A percentile compares a stretch with the other conserved stretches of the same genome.
phyloP scores from a whole-genome alignment of 257 asterid species.

The Solanum bulbocastanum region DNA sequence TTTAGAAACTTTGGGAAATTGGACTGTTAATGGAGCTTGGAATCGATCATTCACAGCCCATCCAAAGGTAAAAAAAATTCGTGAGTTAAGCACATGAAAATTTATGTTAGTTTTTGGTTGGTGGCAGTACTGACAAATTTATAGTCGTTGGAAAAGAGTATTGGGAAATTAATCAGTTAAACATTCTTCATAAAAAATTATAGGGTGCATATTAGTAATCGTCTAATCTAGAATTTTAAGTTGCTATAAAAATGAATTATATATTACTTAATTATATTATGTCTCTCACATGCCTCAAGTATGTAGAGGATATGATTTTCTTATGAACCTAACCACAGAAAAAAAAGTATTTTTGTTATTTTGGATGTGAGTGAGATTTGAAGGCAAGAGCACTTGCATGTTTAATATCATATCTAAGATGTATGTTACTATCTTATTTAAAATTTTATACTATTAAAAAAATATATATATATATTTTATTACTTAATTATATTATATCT shows the following conservation, averaged over 20 bases:
- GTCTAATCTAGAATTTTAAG: no score
- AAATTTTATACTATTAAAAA: not conserved
- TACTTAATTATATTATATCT: not conserved
- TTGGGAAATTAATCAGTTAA: no score
- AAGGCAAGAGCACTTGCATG: no score
- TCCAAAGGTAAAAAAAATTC: constrained; percentile 36
- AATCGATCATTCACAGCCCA: constrained; percentile 57
- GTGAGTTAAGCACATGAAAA: not conserved
- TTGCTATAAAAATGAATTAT: no score
- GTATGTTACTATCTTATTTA: not conserved
- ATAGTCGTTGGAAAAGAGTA: not conserved
- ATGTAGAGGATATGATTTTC: not conserved
- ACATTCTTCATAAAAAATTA: not conserved
- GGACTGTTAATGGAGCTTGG: constrained; percentile 53
- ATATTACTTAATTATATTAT: no score
- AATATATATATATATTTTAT: not conserved
- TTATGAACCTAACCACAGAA: not conserved
- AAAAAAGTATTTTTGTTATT: no score
- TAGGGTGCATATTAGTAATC: no score
- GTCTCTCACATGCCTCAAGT: not conserved
- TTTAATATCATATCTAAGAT: not conserved
- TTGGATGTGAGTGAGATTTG: not conserved
- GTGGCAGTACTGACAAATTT: fast-evolving
- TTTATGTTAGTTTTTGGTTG: not conserved
- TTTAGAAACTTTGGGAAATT: constrained; percentile 30